Evolutionary conservation across 306 rosid genomes (phyloP), one percentile per base, ranked within the genome.

Genomic region (Hippophae rhamnoides): DNA sequence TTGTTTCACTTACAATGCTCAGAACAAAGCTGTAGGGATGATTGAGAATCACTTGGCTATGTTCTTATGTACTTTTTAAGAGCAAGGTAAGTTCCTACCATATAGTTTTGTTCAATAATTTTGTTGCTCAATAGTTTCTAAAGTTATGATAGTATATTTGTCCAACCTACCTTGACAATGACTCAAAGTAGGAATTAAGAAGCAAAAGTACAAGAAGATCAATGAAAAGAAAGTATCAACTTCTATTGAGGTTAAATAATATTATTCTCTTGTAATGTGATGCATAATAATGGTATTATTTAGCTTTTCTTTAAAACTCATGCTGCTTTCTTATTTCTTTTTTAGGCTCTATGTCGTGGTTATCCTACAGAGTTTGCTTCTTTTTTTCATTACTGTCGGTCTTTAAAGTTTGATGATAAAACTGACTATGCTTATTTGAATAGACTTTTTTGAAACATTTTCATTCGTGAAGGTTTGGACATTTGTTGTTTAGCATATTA

Each of bases 1-100:
- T 46, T 75, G 62, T 51, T 69, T 43, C 13, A 59, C 65, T 60
- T 27, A 13, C 70, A 47, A 59, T 74, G 71, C 41, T 53, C 69
- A 92, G 96, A 92, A 77, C 98, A 87, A 85, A 87, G 98, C 74
- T 95, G 96, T 50, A 80, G 96, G 79, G 98, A 92, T 58, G 98
- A 92, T 71, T 78, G 87, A 76, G 98, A 92, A 72, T 92, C 96
- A 69, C 98, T 92, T 76, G 98, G 98, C 76, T 92, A 81, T 52
- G 89, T 92, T 76, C 93, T 87, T 27, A 81, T 85, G 96, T 92
- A 92, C 67, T 92, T 92, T 69, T 77, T 85, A 66, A 83, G 95
- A 63, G 98, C 96, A 80, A 85, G 98, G 98, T 87, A 74, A 68
- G 18, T 31, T 40, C 60, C 49, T 13, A 46, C 65, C 58, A 43